Evolutionary conservation across 2,329 filamentous ascomycete species (phyloP).

Genomic region (Camillea tinctor): DNA sequence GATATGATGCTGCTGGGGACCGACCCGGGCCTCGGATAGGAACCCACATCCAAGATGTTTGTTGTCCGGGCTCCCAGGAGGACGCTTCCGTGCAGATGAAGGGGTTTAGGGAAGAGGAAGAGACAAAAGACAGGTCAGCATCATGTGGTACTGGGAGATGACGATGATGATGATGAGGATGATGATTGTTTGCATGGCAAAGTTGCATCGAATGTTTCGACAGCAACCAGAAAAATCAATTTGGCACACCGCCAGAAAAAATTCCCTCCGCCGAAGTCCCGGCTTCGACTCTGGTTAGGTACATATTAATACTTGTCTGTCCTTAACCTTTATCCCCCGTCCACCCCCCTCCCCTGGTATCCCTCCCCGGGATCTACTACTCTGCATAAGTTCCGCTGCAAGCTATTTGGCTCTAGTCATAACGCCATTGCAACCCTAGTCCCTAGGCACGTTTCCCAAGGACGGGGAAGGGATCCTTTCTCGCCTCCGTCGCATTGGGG

Average conservation of each 20-base stretch:
- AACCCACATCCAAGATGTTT: too few species aligned
- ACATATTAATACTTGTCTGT: too few species aligned
- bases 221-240: too few species aligned
- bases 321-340: background rate
- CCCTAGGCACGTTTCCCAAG: background rate
- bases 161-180: background rate
- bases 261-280: background rate
- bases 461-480: background rate
- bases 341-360: background rate
- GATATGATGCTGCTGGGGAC: too few species aligned
- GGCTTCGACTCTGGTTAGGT: background rate
- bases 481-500: background rate
- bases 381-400: background rate
- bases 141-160: background rate
- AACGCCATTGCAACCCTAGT: background rate
- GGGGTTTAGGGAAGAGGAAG: too few species aligned
- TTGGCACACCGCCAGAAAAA: background rate
- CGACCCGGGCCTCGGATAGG: too few species aligned
- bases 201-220: background rate
- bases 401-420: background rate
- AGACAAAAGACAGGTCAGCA: background rate
- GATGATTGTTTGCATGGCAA: background rate
- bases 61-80: too few species aligned
- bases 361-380: background rate
- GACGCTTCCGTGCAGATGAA: too few species aligned